Evolutionary conservation across 2,329 filamentous ascomycete genomes (phyloP), one percentile per base, ranked within the genome.

Genomic region (Microcera coccophila): DNA sequence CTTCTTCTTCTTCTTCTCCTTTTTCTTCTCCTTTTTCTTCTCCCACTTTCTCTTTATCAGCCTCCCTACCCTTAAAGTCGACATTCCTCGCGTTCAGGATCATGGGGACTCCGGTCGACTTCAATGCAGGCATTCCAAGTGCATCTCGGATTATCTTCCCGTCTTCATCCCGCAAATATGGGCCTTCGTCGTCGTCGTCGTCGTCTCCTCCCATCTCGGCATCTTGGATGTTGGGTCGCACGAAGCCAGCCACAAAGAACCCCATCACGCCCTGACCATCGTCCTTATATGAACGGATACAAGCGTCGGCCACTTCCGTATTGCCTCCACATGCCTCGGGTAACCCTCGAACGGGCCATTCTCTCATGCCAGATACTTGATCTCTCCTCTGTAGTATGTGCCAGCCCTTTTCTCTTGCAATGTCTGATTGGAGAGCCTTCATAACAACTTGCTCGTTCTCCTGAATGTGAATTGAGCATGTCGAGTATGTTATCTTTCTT

Each of bases 241-340:
- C 76, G 65, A 98, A 95, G 0, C 78, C 88, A n/a, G 82, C 89
- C 16, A 96, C 87, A 57, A 98, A 98, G 66, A 98, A 97, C 0
- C 93, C 91, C 79, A 96, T 95, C 1, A 90, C 87, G 0, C 90
- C 89, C 49, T 85, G 79, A 9, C 82, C 83, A 54, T 91, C 89
- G 19, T 81, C 86, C 55, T 90, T 87, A 63, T 86, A 84, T 22
- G 88, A 87, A 45, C 91, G 75, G 42, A 96, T 84, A 59, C 90
- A 95, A 3, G 78, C 86, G 19, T 91, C 83, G 5, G 82, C 78
- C 1, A 87, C 62, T 3, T 72, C 65, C 31, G 72, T 60, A 39
- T 81, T 69, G 2, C 74, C 76, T 4, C 57, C 57, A 53, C 71
- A 70, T 26, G 72, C 75, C 26, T 73, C 73, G 28, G 58, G 58